Conservation (phyloP, 805 yeast genomes). For the Metschnikowia orientalis region DNA sequence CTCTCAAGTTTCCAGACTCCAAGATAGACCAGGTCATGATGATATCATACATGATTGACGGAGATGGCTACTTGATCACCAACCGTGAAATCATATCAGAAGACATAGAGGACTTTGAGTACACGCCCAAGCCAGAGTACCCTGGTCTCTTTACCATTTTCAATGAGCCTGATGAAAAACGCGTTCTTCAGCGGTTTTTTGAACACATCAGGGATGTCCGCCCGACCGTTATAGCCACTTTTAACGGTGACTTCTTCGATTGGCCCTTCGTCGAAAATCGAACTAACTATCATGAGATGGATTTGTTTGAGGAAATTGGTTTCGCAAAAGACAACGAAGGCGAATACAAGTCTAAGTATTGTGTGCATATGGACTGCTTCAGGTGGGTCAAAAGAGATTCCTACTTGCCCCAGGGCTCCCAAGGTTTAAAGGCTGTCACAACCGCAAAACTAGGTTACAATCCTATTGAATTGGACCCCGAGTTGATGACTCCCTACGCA, state of each 20-base stretch:
- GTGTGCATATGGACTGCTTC: constrained; percentile 96
- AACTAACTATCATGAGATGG: constrained; percentile 75
- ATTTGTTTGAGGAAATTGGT: constrained; percentile 91
- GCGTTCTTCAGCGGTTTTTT: constrained; percentile 68
- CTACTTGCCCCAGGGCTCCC: constrained; percentile 96
- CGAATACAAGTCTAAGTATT: constrained; percentile 86
- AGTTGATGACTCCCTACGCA: constrained; percentile 97
- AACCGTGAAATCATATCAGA: constrained; percentile 91
- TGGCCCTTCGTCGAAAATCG: constrained; percentile 98
- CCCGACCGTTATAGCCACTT: constrained; percentile 97
- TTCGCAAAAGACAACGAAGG: constrained; percentile 85
- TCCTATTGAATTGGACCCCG: constrained; percentile 96
- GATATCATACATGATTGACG: constrained; percentile 99
- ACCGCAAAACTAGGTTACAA: constrained; percentile 93
- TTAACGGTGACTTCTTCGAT: constrained; percentile 97
- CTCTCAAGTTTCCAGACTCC: constrained; percentile 92
- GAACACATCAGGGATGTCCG: constrained; percentile 83
- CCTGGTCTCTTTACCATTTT: constrained; percentile 86
- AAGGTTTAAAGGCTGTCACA: constrained; percentile 96
- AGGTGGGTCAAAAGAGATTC: constrained; percentile 98
- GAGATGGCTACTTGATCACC: constrained; percentile 90
- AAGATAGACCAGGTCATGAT: constrained; percentile 91
- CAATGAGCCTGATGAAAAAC: constrained; percentile 83
- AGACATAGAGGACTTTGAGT: constrained; percentile 95
- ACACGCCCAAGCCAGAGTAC: constrained; percentile 95